Percentiles rank a stretch among this genome's conserved stretches.
Evolutionary conservation across 2,329 filamentous ascomycete species (phyloP).

Genomic region (Zasmidium angulare): DNA sequence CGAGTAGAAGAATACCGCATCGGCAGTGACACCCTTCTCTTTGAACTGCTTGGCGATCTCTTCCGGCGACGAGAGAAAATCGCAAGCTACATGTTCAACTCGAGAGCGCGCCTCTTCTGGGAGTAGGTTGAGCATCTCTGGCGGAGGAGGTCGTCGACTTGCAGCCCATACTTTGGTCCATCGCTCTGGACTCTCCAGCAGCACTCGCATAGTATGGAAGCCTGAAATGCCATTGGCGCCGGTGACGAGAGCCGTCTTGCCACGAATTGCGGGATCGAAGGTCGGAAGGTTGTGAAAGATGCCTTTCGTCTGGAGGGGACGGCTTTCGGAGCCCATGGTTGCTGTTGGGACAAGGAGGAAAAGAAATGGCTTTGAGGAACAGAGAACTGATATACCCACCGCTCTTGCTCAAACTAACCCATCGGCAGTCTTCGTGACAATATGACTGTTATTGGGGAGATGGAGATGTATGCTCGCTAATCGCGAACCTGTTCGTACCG

Average conservation of each 20-base stretch:
- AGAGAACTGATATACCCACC: no score
- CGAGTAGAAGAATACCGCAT: constrained; percentile 55
- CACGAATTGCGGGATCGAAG: constrained; percentile 44
- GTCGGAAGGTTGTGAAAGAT: constrained; percentile 54
- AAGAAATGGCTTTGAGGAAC: no score
- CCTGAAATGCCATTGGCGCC: constrained; percentile 58
- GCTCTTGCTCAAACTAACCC: no score
- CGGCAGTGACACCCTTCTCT: constrained; percentile 36
- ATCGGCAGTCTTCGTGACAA: no score
- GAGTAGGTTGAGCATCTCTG: constrained; percentile 36
- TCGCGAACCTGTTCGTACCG: no score
- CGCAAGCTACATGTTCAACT: constrained; percentile 32
- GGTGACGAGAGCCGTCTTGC: constrained; percentile 53
- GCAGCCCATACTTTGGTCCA: constrained; percentile 56
- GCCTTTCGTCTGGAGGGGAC: constrained; percentile 34
- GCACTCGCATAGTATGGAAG: constrained; percentile 51
- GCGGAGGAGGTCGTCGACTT: constrained; percentile 47
- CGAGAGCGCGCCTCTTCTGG: constrained; percentile 30
- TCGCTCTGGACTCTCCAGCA: constrained; percentile 47
- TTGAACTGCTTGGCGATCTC: constrained; percentile 39
- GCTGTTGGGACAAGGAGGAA: no score
- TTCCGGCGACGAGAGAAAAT: constrained; percentile 40
- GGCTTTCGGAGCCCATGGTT: constrained; percentile 28
- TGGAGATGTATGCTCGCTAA: no score
- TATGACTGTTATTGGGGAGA: no score